Base-by-base conservation (phyloP, 75 land plant species). In the Selaginella moellendorffii region DNA sequence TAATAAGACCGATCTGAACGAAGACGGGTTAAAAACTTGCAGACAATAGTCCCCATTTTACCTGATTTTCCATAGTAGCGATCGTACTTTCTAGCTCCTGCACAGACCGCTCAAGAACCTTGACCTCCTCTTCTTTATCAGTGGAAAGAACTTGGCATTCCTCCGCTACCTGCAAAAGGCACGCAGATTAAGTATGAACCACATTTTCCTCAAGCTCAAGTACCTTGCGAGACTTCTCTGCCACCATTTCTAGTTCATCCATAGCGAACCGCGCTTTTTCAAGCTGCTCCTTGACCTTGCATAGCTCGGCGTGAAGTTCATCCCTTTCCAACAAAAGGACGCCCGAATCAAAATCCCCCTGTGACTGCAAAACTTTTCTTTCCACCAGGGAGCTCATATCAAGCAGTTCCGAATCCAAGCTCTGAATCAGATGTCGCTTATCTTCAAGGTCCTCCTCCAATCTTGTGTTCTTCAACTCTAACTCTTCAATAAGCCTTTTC, bases 21-120 rank as follows among this genome's bases (percentile, higher is more conserved):
- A 62, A 23, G 23, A 20, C 2, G 5, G 19, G n/a, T n/a, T 20
- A 54, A 54, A 8, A 54, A 17, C 62, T 61, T 1, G 28, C 1
- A 8, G 2, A 5, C 19, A 5, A 5, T 36, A 36, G 14, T 36
- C 46, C 5, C 14, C 10, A 19, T 28, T 56, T 54, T 53, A 90
- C 99, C 78, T 95, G 88, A 53, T 73, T 77, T 68, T 95, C 92
- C 27, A 90, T 56, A 27, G 84, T 90, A 79, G 82, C 71, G 20
- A 95, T 62, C 26, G 99, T 90, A 56, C 77, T 75, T 69, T 95
- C 99, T 61, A 95, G 75, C 68, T 95, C 99, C 64, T 90, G 82
- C 28, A 95, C 77, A 27, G 99, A 95, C 31, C 71, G 81, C 68
- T 87, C 86, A 52, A 95, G 64, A 24, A 95, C 81, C 62, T 80